A percentile compares a stretch with the other conserved stretches of the same genome.
These are phyloP conservation scores for Gynochthodes officinalis DNA, from an alignment of 257 asterid species.

Conservation along the genomic window DNA sequence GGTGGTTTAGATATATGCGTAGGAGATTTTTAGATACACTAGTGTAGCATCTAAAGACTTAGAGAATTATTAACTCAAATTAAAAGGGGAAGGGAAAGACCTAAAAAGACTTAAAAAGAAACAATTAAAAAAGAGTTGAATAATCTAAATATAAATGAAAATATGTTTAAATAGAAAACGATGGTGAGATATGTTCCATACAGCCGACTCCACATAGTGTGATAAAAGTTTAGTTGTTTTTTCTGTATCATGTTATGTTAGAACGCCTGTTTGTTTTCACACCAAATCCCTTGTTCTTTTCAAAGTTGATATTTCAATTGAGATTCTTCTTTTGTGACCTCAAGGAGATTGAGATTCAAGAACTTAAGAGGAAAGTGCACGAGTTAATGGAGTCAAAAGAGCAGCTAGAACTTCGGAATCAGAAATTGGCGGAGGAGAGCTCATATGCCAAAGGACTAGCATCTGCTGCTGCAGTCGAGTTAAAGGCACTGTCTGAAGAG, in stretches of 20 bases:
- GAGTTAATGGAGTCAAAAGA: slow-evolving; percentile 58
- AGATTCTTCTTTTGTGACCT: slow-evolving; percentile 15
- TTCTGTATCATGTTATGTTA: not conserved
- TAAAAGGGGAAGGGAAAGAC: no score
- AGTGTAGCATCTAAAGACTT: no score
- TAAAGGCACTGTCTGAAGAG: slow-evolving; percentile 94
- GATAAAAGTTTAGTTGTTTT: not conserved
- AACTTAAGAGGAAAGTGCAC: slow-evolving; percentile 51
- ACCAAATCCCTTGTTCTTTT: not conserved
- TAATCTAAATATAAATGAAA: no score
- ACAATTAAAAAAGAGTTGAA: no score
- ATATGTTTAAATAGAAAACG: no score
- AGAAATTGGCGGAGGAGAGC: slow-evolving; percentile 89
- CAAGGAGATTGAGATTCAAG: slow-evolving; percentile 71
- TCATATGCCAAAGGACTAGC: slow-evolving; percentile 96
- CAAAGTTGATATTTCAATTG: not conserved
- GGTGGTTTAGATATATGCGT: no score
- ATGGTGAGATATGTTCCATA: no score
- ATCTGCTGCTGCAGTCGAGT: slow-evolving; percentile 97
- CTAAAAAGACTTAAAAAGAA: no score
- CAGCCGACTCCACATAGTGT: no score
- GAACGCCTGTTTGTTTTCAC: no score
- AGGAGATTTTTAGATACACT: no score
- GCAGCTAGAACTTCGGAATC: slow-evolving; percentile 75
- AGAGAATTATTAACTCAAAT: no score